Evolutionary conservation across 495 filamentous ascomycete species (phyloP), one percentile per base, ranked within the genome.

Genomic region (Wilcoxina mikolae): DNA sequence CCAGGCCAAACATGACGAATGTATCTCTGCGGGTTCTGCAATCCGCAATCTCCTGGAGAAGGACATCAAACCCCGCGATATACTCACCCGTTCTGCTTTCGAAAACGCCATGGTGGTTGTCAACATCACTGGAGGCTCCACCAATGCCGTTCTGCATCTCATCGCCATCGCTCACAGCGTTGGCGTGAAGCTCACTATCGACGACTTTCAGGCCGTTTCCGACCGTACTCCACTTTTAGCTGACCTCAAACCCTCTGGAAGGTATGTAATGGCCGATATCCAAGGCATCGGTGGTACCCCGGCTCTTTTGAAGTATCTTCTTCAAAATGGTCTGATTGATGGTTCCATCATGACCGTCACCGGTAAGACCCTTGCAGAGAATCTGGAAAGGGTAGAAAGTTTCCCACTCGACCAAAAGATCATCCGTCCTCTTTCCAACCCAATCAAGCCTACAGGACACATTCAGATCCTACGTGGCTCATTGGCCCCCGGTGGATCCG

Each of bases 21-120:
- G 91, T 71, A 69, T 84, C 39, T 78, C 77, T 12, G 83, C 89
- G 25, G 91, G 93, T 56, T 79, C 76, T 38, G 90, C 90, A 7
- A 89, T 98, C 69, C 84, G 82, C 70, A 85, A 80, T 63, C 75
- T 94, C 17, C 78, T 98, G 42, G 78, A 78, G 58, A 83, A 94
- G 66, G 87, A 95, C 60, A 93, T 98, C 69, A 74, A 81, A 53
- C 91, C 91, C 1, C 73, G 73, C 7, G 93, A 98, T 65, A 91
- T 96, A 68, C 67, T 98, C 58, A 98, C 91, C 3, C 80, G 87
- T 24, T 74, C 87, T 68, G 87, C 93, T 3, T 89, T 98, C 62
- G 91, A 96, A 69, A 86, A 98, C 64, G 91, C 91, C 63, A 96
- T 98, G 91, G 77, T 89, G 9, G 72, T 98, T 3, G 81, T 94